These are phyloP conservation scores for Erythrophleum ivorense DNA, from an alignment of 331 rosid species.

Conservation along the genomic window DNA sequence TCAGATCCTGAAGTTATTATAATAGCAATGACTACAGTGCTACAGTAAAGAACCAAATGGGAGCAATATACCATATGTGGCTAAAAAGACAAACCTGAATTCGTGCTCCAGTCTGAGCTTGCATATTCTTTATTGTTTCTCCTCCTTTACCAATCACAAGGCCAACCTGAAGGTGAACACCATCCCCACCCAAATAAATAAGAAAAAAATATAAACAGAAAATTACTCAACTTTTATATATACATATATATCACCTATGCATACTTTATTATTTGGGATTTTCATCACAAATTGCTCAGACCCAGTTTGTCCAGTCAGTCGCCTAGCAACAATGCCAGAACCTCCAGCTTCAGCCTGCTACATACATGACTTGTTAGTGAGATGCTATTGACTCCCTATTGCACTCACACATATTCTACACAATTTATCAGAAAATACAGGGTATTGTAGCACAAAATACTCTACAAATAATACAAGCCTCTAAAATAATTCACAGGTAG, in stretches of 20 bases:
- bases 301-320: conserved; percentile 75
- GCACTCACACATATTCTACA: background rate
- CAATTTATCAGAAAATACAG: background rate
- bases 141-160: conserved; percentile 98
- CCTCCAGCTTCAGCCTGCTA: conserved; percentile 95
- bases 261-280: conserved; percentile 93
- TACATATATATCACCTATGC: background rate
- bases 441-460: background rate
- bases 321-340: conserved; percentile 70
- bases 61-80: background rate
- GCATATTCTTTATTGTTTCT: conserved; percentile 93
- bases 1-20: background rate
- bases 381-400: background rate
- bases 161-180: conserved; percentile 70
- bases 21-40: background rate
- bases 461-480: background rate
- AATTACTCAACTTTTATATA: background rate
- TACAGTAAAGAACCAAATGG: background rate
- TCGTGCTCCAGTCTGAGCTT: conserved; percentile 84
- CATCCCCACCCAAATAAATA: background rate
- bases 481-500: background rate
- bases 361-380: conserved; percentile 21
- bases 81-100: conserved; percentile 69
- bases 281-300: conserved; percentile 73
- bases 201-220: background rate